Conservation (phyloP, 495 filamentous ascomycete genomes). For the Podospora didyma region DNA sequence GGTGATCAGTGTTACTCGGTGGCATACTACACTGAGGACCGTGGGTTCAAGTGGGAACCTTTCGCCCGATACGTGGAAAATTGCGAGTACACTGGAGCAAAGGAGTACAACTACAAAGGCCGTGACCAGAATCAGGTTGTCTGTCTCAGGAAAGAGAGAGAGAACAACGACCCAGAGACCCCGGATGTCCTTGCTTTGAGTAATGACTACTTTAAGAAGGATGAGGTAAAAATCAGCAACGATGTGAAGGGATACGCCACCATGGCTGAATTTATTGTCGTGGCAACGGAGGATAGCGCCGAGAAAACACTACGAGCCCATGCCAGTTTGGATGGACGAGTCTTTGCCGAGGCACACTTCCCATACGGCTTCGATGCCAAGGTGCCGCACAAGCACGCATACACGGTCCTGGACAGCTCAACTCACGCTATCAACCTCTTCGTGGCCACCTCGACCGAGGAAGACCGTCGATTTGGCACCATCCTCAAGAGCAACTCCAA, state of each 20-base stretch:
- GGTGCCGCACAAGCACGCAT: constrained; percentile 68
- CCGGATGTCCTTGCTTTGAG: constrained; percentile 68
- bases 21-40: constrained; percentile 68
- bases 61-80: constrained; percentile 63
- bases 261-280: constrained; percentile 92
- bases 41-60: constrained; percentile 70
- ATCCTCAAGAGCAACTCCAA: constrained; percentile 98
- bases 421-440: constrained; percentile 92
- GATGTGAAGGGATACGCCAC: constrained; percentile 85
- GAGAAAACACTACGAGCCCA: constrained; percentile 68
- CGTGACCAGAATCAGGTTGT: constrained; percentile 66
- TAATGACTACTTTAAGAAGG: constrained; percentile 66
- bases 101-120: constrained; percentile 59
- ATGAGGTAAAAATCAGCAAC: constrained; percentile 54
- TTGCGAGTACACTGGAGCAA: constrained; percentile 75
- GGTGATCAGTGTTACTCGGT: constrained; percentile 61
- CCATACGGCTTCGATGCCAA: constrained; percentile 76
- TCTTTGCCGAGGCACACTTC: constrained; percentile 80
- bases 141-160: constrained; percentile 70
- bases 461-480: constrained; percentile 64
- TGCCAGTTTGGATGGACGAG: constrained; percentile 75
- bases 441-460: constrained; percentile 63
- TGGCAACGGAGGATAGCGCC: constrained; percentile 66
- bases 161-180: constrained; percentile 58
- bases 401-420: constrained; percentile 89